These are phyloP conservation scores for Aspergillus ustus DNA, from an alignment of 2,329 filamentous ascomycete genomes.

Conservation along the genomic window DNA sequence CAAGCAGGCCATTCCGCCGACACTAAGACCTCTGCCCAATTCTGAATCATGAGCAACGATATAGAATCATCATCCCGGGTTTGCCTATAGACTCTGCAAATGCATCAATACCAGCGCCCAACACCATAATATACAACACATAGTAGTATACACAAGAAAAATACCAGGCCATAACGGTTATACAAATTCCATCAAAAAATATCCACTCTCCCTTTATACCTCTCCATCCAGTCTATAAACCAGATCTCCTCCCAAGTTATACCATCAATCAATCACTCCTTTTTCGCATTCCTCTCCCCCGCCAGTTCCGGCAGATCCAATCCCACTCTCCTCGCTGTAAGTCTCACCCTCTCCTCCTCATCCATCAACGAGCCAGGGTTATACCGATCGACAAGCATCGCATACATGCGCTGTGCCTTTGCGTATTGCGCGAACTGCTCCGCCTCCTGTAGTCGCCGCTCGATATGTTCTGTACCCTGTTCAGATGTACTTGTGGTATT, in stretches of 20 bases:
- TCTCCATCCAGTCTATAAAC: neutral
- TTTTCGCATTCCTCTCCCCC: conserved; percentile 54
- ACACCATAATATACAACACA: conserved; percentile 4
- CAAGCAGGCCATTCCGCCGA: neutral
- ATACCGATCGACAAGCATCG: conserved; percentile 82
- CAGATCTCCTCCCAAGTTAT: neutral
- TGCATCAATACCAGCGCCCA: conserved; percentile 2
- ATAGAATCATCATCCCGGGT: neutral
- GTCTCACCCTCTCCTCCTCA: conserved; percentile 77
- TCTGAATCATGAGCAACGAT: conserved; percentile 5
- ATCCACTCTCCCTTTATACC: neutral
- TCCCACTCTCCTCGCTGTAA: conserved; percentile 85
- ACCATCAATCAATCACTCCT: neutral
- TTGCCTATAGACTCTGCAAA: conserved; percentile 3
- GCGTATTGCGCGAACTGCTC: conserved; percentile 82
- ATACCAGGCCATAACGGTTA: neutral
- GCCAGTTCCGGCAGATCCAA: conserved; percentile 90
- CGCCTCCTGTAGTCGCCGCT: conserved; percentile 56
- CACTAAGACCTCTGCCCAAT: neutral
- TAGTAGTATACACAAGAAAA: neutral
- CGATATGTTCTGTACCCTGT: conserved; percentile 12
- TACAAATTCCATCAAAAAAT: neutral
- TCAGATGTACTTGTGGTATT: conserved; percentile 21
- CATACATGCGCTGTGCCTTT: conserved; percentile 82
- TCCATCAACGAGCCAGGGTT: conserved; percentile 91